Evolutionary conservation across 441 rosid species (phyloP).

Genomic region (Mallotus repandus): DNA sequence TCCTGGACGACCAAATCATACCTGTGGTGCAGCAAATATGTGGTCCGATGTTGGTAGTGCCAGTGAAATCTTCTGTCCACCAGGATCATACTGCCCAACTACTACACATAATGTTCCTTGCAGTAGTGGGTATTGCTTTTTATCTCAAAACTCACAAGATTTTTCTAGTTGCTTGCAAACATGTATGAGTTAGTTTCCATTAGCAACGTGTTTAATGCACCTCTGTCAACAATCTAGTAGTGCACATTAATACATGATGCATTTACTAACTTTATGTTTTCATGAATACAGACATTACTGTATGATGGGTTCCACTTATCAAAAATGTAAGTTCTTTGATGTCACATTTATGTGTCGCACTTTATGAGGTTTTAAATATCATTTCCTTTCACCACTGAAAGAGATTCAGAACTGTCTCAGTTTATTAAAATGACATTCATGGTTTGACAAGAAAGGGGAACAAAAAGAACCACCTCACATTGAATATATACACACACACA

Average conservation of each 20-base stretch:
- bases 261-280: slow-evolving; percentile 21
- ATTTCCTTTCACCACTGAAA: neutral
- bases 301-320: slow-evolving; percentile 74
- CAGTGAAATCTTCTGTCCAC: slow-evolving; percentile 68
- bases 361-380: slow-evolving; percentile 1
- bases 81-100: slow-evolving; percentile 83
- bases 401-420: neutral
- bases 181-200: slow-evolving; percentile 6
- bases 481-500: too few relatives aligned
- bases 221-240: slow-evolving; percentile 17
- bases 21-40: slow-evolving; percentile 86
- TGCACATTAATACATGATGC: slow-evolving; percentile 8
- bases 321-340: slow-evolving; percentile 46
- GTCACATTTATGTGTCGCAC: neutral
- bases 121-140: slow-evolving; percentile 70
- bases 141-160: slow-evolving; percentile 25
- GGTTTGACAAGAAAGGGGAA: neutral
- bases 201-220: neutral
- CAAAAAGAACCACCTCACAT: neutral
- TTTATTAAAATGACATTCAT: neutral
- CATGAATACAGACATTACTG: slow-evolving; percentile 70
- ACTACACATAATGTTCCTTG: slow-evolving; percentile 49
- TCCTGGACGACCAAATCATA: slow-evolving; percentile 57
- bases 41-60: slow-evolving; percentile 70
- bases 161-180: slow-evolving; percentile 4